phyloP scores from a whole-genome alignment of 108 stramenopile species.

The Chaetoceros tenuissimus region DNA sequence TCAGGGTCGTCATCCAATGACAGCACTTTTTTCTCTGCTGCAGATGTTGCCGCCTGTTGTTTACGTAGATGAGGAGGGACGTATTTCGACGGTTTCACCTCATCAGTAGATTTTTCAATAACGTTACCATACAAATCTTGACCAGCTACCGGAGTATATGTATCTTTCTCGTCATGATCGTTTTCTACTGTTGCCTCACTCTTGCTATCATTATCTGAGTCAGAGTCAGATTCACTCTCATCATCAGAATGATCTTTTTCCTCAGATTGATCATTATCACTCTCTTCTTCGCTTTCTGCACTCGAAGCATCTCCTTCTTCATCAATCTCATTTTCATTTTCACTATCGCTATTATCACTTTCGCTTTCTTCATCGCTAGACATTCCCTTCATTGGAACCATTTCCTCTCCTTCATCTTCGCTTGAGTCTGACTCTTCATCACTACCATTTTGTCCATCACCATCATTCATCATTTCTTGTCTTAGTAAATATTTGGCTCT shows the following conservation, averaged over 20 bases:
- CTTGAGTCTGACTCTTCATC: conserved; percentile 3
- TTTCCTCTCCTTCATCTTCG: conserved; percentile 26
- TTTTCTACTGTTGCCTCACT: conserved; percentile 9
- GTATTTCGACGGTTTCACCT: conserved; percentile 40
- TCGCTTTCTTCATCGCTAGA: conserved; percentile 3
- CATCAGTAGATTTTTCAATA: conserved; percentile 21
- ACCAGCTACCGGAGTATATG: conserved; percentile 73
- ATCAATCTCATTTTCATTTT: conserved; percentile 2
- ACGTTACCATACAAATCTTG: conserved; percentile 93
- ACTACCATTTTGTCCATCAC: background rate
- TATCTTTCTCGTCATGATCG: conserved; percentile 58
- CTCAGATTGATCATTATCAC: conserved; percentile 2
- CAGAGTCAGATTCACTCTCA: conserved; percentile 8
- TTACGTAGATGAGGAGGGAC: conserved; percentile 80
- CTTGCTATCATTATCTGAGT: conserved; percentile 10
- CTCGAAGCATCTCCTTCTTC: background rate
- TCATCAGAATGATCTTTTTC: background rate
- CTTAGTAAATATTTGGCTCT: background rate
- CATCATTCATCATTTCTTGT: background rate
- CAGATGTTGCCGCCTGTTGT: conserved; percentile 7
- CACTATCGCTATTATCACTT: conserved; percentile 1
- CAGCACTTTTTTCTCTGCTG: background rate
- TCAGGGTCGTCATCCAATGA: conserved; percentile 5
- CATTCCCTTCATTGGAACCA: conserved; percentile 31
- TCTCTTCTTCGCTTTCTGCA: conserved; percentile 1